Base-by-base conservation (phyloP, 345 rosid genomes). In the Microthlaspi erraticum region DNA sequence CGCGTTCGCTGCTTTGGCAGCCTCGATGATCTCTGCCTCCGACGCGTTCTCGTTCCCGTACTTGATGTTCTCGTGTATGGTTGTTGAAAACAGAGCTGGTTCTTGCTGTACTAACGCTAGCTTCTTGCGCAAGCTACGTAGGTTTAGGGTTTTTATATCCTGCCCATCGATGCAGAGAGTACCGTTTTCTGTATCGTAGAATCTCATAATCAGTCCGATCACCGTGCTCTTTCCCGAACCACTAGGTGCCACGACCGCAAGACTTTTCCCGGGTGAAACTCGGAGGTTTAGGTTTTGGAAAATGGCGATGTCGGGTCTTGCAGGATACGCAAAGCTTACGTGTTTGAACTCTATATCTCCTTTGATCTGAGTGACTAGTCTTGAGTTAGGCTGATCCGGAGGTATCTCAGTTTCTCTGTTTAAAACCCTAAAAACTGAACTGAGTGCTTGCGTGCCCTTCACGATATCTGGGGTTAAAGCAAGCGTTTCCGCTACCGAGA, bases 171-270 rank as follows among this genome's bases (percentile, higher is more conserved):
- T 84, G 34, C 74, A 62, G 39, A 90, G 70, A 16, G 43, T 42
- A 6, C 98, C 97, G 0, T 75, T 81, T 37, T 18, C 29, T 8
- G 92, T 86, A 53, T 93, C 97, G 7, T 88, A 93, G 70, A 93
- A 88, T 77, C 96, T 82, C 82, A 82, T 77, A 18, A 88, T 81
- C 29, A 90, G 81, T 31, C 87, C 68, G 16, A 93, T 82, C 53
- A 88, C 87, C 0, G 95, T 85, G 56, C 96, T 92, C 78, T 92
- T 92, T 37, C 96, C 98, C 5, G 94, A 88, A 34, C 98, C 98
- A 10, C 96, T 92, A 43, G 96, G 89, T 23, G 73, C 78, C 6
- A 89, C 98, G 7, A 89, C 79, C 1, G 96, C 96, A 32, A 90
- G 85, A 58, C 88, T 90, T 65, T 78, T 84, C 20, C 98, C 89